These are phyloP conservation scores for Persicaria maculosa DNA, from an alignment of 148 eudicot species.

Conservation along the genomic window DNA sequence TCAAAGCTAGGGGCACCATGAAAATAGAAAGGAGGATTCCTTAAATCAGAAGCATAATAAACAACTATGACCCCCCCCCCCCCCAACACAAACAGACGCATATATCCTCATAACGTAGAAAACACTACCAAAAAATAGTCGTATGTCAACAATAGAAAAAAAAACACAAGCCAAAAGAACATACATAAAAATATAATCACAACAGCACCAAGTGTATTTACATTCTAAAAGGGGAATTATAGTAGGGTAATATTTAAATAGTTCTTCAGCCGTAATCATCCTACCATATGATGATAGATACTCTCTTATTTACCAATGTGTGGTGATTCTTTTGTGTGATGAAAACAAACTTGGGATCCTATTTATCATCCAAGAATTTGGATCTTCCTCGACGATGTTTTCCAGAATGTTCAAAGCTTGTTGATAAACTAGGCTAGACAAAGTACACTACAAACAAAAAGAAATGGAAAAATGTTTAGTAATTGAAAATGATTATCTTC, in stretches of 20 bases:
- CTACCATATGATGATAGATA: conserved; percentile 80
- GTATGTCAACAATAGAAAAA: not conserved
- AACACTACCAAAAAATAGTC: not conserved
- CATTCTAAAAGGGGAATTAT: not conserved
- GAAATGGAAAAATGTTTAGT: too few species aligned
- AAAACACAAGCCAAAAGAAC: not conserved
- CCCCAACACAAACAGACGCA: too few species aligned
- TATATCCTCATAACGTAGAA: not conserved
- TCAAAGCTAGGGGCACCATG: not conserved
- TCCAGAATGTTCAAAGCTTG: too few species aligned
- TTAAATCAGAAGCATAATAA: not conserved
- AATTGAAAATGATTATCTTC: too few species aligned
- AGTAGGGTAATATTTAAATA: conserved; percentile 10
- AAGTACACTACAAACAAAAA: too few species aligned
- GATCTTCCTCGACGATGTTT: too few species aligned
- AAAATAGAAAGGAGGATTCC: not conserved
- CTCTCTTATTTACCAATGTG: conserved; percentile 76
- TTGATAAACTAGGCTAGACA: too few species aligned
- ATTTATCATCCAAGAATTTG: too few species aligned
- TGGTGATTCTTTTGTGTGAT: too few species aligned
- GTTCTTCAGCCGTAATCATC: conserved; percentile 91
- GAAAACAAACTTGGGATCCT: too few species aligned
- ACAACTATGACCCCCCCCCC: not conserved
- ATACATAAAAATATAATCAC: not conserved
- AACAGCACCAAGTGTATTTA: conserved; percentile 4